phyloP scores from a whole-genome alignment of 202 grass and related monocot genomes.

The Musa balbisiana region DNA sequence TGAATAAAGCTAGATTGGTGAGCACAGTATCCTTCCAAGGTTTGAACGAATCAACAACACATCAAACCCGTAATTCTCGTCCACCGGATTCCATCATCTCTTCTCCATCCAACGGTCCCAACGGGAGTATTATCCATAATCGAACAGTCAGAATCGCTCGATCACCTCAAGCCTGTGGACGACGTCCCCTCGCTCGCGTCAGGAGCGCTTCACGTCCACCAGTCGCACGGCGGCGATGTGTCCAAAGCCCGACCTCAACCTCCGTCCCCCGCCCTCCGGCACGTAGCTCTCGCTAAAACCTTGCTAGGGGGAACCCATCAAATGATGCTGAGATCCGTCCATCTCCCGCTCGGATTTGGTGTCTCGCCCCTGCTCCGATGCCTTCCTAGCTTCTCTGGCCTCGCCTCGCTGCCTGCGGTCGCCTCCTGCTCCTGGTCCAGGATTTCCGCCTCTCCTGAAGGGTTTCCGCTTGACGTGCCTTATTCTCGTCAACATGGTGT shows the following conservation, averaged over 20 bases:
- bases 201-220: background rate
- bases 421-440: background rate
- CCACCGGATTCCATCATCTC: background rate
- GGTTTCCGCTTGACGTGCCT: background rate
- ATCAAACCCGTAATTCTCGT: too few species aligned
- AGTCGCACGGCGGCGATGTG: constrained; percentile 5
- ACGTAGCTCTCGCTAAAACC: background rate
- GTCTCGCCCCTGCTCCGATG: constrained; percentile 20
- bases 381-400: constrained; percentile 2
- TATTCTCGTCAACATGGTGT: background rate
- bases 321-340: constrained; percentile 37
- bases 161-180: background rate
- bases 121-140: background rate
- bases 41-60: too few species aligned
- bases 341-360: constrained; percentile 16
- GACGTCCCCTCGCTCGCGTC: background rate
- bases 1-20: too few species aligned
- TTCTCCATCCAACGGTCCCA: background rate
- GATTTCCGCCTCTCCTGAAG: background rate
- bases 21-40: too few species aligned
- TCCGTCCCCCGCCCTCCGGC: background rate
- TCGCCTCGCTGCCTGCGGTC: constrained; percentile 5
- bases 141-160: background rate
- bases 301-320: background rate
- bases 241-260: constrained; percentile 11